Evolutionary conservation across 768 basidiomycete species (phyloP).

Genomic region (Russula earlei): DNA sequence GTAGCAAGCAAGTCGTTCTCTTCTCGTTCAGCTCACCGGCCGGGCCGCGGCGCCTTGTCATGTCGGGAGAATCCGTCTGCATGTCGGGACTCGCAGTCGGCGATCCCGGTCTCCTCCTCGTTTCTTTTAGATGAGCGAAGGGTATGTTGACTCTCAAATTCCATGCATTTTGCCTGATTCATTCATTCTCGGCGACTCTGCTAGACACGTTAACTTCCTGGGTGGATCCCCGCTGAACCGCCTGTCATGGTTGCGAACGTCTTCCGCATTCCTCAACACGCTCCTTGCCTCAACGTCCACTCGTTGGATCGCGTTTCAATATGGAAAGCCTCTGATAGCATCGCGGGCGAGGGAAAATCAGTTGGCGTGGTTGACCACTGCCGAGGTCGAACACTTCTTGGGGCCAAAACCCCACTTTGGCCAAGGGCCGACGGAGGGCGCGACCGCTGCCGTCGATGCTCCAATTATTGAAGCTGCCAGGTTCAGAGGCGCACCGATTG

Average conservation of each 20-base stretch:
- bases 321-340: constrained; percentile 56
- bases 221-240: constrained; percentile 69
- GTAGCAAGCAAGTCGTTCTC: no score
- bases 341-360: constrained; percentile 28
- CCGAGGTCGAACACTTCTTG: constrained; percentile 54
- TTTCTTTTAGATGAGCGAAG: constrained; percentile 15
- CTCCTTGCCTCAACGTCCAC: constrained; percentile 51
- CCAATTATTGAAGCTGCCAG: constrained; percentile 45
- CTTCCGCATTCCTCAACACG: constrained; percentile 65
- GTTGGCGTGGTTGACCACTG: constrained; percentile 48
- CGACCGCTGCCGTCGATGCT: constrained; percentile 22
- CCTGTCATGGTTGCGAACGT: constrained; percentile 71
- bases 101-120: not conserved
- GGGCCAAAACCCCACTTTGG: constrained; percentile 63
- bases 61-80: constrained; percentile 2
- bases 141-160: constrained; percentile 10
- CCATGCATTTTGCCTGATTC: constrained; percentile 6
- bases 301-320: constrained; percentile 71
- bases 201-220: constrained; percentile 41
- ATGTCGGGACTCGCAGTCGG: no score
- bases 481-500: constrained; percentile 47
- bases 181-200: constrained; percentile 7
- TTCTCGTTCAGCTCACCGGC: constrained; percentile 1
- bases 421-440: constrained; percentile 45
- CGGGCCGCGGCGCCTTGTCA: constrained; percentile 2